A percentile compares a stretch with the other conserved stretches of the same genome.
Evolutionary conservation across 176 grass and related monocot genomes (phyloP).

Genomic region (Tillandsia fasciculata): DNA sequence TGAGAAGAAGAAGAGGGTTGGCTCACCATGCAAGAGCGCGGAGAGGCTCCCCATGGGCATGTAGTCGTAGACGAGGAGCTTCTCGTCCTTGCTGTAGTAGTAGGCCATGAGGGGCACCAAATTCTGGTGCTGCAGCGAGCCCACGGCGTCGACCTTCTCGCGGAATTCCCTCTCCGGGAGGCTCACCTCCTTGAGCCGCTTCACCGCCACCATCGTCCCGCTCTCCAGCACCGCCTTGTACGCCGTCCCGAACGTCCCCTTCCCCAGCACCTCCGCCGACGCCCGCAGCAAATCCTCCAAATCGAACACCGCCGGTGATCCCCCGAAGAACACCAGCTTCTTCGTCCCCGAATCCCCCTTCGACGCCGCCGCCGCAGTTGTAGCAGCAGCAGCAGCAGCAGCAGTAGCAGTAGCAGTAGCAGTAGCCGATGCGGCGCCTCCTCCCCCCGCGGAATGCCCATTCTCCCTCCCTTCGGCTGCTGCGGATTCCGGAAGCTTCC

Average conservation of each 20-base stretch:
- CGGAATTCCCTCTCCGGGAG: slow-evolving; percentile 75
- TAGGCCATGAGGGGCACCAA: slow-evolving; percentile 86
- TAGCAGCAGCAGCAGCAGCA: background rate
- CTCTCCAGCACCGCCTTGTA: slow-evolving; percentile 98
- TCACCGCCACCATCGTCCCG: slow-evolving; percentile 72
- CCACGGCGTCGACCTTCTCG: slow-evolving; percentile 78
- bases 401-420: slow-evolving; percentile 13
- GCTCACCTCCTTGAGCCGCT: slow-evolving; percentile 92
- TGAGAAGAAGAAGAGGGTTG: background rate
- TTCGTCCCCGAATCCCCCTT: slow-evolving; percentile 31
- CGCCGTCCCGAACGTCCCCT: slow-evolving; percentile 94
- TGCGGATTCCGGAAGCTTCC: slow-evolving; percentile 33
- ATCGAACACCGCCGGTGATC: slow-evolving; percentile 54
- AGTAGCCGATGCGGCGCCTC: background rate
- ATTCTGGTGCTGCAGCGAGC: slow-evolving; percentile 68
- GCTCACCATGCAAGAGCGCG: slow-evolving; percentile 81
- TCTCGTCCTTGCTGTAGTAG: slow-evolving; percentile 96
- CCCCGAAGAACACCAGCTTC: slow-evolving; percentile 75
- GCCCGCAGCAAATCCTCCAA: slow-evolving; percentile 77
- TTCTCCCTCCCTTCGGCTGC: slow-evolving; percentile 34
- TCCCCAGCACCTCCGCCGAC: slow-evolving; percentile 82
- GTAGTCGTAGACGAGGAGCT: slow-evolving; percentile 97
- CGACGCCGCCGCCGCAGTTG: background rate
- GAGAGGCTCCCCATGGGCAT: slow-evolving; percentile 96
- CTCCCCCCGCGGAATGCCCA: slow-evolving; percentile 21